phyloP scores from a whole-genome alignment of 352 stramenopile genomes.

The Hyaloperonospora brassicae region DNA sequence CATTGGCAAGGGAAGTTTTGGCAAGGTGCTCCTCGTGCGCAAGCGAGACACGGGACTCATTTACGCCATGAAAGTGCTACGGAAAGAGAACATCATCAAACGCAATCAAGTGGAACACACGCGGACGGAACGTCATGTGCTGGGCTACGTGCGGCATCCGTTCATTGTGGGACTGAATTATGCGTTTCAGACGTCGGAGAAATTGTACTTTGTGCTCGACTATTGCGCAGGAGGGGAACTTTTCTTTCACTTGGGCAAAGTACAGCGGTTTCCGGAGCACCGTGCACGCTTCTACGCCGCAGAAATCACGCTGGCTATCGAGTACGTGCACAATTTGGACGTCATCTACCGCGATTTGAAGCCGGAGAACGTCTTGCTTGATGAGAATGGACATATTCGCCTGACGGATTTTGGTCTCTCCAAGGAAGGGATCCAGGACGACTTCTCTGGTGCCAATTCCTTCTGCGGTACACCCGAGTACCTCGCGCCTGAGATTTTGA shows the following conservation, averaged over 20 bases:
- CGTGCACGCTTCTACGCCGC: constrained; percentile 95
- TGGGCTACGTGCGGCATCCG: constrained; percentile 95
- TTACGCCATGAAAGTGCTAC: constrained; percentile 98
- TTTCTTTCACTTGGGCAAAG: constrained; percentile 88
- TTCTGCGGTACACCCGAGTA: constrained; percentile 98
- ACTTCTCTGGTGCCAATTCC: constrained; percentile 92
- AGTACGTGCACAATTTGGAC: constrained; percentile 91
- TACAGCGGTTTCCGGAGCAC: constrained; percentile 92
- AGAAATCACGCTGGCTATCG: constrained; percentile 95
- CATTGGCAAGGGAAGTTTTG: constrained; percentile 94
- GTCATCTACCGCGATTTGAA: constrained; percentile 97
- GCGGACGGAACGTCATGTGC: constrained; percentile 95
- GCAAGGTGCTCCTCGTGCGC: constrained; percentile 94
- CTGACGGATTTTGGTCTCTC: constrained; percentile 97
- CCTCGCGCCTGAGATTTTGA: constrained; percentile 98
- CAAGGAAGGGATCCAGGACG: constrained; percentile 82
- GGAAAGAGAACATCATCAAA: constrained; percentile 99
- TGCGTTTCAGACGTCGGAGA: constrained; percentile 94
- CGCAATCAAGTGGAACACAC: constrained; percentile 98
- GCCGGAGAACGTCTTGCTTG: constrained; percentile 96
- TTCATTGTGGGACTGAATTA: constrained; percentile 95
- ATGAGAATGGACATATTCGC: constrained; percentile 93
- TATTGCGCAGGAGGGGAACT: constrained; percentile 96
- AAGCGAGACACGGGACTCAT: constrained; percentile 90
- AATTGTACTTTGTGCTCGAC: constrained; percentile 98